phyloP scores from a whole-genome alignment of 805 yeast genomes.

The Suhomyces pyralidae region DNA sequence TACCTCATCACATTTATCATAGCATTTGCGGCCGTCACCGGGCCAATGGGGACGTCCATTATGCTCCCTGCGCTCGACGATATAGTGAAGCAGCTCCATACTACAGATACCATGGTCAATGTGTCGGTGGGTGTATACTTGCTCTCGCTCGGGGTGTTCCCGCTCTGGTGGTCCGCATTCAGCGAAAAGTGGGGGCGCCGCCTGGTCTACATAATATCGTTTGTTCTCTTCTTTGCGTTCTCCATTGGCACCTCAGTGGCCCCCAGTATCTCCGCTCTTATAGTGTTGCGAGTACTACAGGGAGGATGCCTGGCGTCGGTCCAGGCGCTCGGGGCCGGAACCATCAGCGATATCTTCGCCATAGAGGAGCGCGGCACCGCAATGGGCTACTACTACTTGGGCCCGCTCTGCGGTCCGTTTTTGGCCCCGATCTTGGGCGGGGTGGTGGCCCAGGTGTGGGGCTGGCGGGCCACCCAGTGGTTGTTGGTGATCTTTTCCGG shows the following conservation, averaged over 20 bases:
- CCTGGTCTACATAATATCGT: conserved; percentile 67
- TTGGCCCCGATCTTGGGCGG: conserved; percentile 80
- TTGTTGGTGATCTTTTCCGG: conserved; percentile 68
- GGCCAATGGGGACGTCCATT: conserved; percentile 89
- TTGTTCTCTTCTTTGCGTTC: conserved; percentile 59
- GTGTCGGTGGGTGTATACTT: conserved; percentile 79
- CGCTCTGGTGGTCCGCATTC: conserved; percentile 85
- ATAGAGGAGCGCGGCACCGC: conserved; percentile 73
- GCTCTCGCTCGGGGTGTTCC: conserved; percentile 71
- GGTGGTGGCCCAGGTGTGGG: conserved; percentile 64
- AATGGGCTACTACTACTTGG: conserved; percentile 76
- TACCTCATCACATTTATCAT: conserved; percentile 57
- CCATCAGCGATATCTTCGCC: conserved; percentile 69
- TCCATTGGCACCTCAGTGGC: conserved; percentile 71
- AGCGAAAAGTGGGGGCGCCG: conserved; percentile 76
- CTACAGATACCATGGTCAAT: conserved; percentile 61
- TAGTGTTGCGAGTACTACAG: conserved; percentile 64
- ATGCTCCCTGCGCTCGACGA: conserved; percentile 73
- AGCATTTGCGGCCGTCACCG: conserved; percentile 72
- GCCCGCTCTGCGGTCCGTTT: conserved; percentile 79
- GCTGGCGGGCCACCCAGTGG: conserved; percentile 92
- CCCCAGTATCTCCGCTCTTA: conserved; percentile 57
- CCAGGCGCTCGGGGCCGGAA: conserved; percentile 88
- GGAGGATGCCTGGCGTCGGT: conserved; percentile 86
- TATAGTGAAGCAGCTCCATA: conserved; percentile 51